Base-by-base conservation (phyloP, 2,329 filamentous ascomycete genomes). In the Venturia nashicola region DNA sequence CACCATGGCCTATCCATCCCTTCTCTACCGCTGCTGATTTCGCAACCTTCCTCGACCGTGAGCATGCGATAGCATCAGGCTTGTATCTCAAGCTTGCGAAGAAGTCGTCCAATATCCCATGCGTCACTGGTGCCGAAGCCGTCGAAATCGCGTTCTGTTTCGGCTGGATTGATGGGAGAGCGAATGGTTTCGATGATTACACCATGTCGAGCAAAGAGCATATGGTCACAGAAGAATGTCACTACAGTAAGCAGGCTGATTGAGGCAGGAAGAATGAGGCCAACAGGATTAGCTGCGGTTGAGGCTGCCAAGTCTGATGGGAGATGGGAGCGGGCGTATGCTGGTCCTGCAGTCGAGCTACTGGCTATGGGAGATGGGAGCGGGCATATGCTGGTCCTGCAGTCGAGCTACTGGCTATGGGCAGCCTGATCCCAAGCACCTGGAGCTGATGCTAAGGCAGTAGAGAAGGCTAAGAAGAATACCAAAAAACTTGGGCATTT, bases 131-230 rank as follows among this genome's bases (percentile, higher is more conserved):
- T 68, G 65, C 73, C 7, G 71, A 84, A 69, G 83, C 83, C 0
- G 76, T 86, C 20, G 80, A 85, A 68, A 72, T 76, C 42, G 83
- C 83, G 0, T 75, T 86, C 7, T 86, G 83, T 70, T 82, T 80
- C 68, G 84, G 84, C 51, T 86, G 84, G 83, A 86, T 86, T 64
- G 83, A 86, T 69, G 82, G 83, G 0, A 82, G 83, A 68, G 76
- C 76, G 2, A 76, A 76, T 59, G 65, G 73, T 3, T 70, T 76
- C 59, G 79, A 84, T 66, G 76, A 75, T 84, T 74, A 84, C 83
- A 1, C 83, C 83, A 1, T 82, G 84, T 5, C 77, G 80, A 3
- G 70, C 76, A 39, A 78, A 77, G 42, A 84, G 82, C 68, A 69
- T 82, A 7, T 86, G 84, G 84, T 86, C 83, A 2, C 76, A 79